Evolutionary conservation across 2,329 filamentous ascomycete genomes (phyloP).

Genomic region (Delphinella strobiligena): DNA sequence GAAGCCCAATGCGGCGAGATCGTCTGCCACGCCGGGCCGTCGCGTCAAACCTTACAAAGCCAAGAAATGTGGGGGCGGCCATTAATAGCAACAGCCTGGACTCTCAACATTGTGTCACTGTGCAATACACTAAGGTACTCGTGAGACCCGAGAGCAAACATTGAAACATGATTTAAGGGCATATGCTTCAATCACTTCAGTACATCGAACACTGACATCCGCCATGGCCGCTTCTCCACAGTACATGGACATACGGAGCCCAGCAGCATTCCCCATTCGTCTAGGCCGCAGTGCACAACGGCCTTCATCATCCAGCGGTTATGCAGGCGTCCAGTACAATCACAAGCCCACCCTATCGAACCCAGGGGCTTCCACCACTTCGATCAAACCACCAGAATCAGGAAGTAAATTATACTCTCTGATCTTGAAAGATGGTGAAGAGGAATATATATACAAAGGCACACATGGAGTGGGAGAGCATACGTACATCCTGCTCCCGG

Average conservation of each 20-base stretch:
- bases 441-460: conserved; percentile 30
- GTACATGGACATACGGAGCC: conserved; percentile 7
- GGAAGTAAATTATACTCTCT: conserved; percentile 8
- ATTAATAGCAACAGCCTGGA: too few relatives aligned
- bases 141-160: too few relatives aligned
- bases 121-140: too few relatives aligned
- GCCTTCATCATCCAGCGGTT: neutral
- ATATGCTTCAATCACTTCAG: neutral
- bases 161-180: too few relatives aligned
- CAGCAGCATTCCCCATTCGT: conserved; percentile 7
- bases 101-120: too few relatives aligned
- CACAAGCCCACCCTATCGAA: conserved; percentile 29
- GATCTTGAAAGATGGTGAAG: conserved; percentile 15
- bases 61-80: too few relatives aligned
- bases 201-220: neutral
- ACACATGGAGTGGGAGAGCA: conserved; percentile 43
- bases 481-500: conserved; percentile 71
- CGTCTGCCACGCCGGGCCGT: too few relatives aligned
- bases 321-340: conserved; percentile 26
- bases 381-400: conserved; percentile 10
- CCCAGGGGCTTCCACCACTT: conserved; percentile 17
- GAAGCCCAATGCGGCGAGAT: too few relatives aligned
- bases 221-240: neutral
- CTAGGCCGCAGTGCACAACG: conserved; percentile 3
- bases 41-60: too few relatives aligned